Base-by-base conservation (phyloP, 2,329 filamentous ascomycete genomes). In the Aspergillus awamori region DNA sequence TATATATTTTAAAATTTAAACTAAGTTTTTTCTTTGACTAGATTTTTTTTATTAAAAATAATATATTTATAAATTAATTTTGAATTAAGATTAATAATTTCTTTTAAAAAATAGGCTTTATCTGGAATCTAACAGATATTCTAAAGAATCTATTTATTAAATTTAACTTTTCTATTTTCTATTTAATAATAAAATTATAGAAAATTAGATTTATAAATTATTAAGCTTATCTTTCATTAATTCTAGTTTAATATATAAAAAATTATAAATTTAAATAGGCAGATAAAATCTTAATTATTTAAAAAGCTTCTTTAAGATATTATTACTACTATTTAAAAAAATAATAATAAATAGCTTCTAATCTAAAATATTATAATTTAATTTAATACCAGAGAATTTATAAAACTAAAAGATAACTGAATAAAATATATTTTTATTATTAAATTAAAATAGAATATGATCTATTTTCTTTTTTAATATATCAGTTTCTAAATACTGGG, bases 1-100 rank as follows among this genome's bases (percentile, higher is more conserved):
- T n/a, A n/a, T n/a, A n/a, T n/a, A n/a, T n/a, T n/a, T n/a, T n/a
- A 51, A 17, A 53, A 41, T 52, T 39, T 20, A 51, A 53, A 15
- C 10, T 24, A 3, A 41, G 11, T 30, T 33, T 30, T 11, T 48
- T 48, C 2, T 26, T n/a, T n/a, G n/a, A n/a, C n/a, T n/a, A n/a
- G n/a, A n/a, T n/a, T n/a, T n/a, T n/a, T n/a, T n/a, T n/a, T n/a
- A n/a, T n/a, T n/a, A n/a, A n/a, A n/a, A n/a, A n/a, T n/a, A n/a
- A n/a, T n/a, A n/a, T n/a, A n/a, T n/a, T 58, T 22, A 10, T 53
- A 33, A n/a, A 48, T 48, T n/a, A 48, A 48, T 24, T 22, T 48
- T 24, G 11, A 51, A 51, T 51, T 30, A 30, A 30, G 20, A 8
- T 51, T 30, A 51, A 28, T 6, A 51, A 15, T 17, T 26, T 30